These are phyloP conservation scores for Colletotrichum trifolii DNA, from an alignment of 2,329 filamentous ascomycete species.

Conservation along the genomic window DNA sequence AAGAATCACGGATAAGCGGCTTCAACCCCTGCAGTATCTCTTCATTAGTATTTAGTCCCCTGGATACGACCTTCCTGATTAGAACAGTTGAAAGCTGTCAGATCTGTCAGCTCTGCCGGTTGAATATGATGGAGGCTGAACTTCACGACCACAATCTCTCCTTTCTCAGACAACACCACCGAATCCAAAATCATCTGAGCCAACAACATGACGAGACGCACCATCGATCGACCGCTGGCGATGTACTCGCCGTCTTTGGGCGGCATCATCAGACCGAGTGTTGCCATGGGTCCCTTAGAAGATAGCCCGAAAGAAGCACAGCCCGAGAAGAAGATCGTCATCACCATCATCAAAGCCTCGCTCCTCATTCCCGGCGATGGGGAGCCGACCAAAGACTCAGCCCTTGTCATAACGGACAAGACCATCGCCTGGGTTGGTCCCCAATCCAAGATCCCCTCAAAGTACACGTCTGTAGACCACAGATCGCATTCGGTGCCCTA, in stretches of 20 bases:
- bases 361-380: conserved; percentile 60
- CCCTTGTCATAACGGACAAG: conserved; percentile 51
- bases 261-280: conserved; percentile 39
- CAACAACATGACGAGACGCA: conserved; percentile 22
- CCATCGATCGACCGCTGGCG: conserved; percentile 12
- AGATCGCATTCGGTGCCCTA: conserved; percentile 51
- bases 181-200: neutral
- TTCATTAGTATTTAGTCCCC: no score
- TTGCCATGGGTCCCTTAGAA: neutral
- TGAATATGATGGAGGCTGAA: neutral
- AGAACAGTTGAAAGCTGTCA: no score
- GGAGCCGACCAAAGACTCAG: conserved; percentile 51
- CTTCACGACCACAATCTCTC: neutral
- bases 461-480: conserved; percentile 44
- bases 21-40: no score
- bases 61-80: neutral
- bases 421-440: conserved; percentile 54
- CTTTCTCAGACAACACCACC: neutral
- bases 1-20: no score
- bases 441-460: conserved; percentile 41
- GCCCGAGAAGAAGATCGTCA: conserved; percentile 42
- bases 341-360: conserved; percentile 42
- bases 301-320: neutral
- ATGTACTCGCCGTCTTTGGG: conserved; percentile 46
- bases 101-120: no score